Percentiles rank a stretch among this genome's conserved stretches.
phyloP scores from a whole-genome alignment of 805 yeast species.

The Barnettozyma siamensis region DNA sequence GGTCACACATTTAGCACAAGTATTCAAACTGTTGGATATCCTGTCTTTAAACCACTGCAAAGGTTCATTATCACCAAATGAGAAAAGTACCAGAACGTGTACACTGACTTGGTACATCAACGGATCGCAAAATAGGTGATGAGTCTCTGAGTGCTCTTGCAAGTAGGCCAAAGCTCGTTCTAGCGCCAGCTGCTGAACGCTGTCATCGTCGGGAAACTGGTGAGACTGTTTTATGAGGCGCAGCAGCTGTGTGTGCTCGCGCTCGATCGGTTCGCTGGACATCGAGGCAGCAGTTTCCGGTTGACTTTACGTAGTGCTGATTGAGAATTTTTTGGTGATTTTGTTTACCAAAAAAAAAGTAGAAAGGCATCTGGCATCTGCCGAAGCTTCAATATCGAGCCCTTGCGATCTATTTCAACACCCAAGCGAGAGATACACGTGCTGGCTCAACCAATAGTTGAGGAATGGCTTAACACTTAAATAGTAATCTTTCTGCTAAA shows the following conservation, averaged over 20 bases:
- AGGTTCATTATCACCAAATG: constrained; percentile 47
- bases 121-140: constrained; percentile 55
- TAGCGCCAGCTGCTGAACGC: constrained; percentile 32
- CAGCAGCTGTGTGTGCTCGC: not conserved
- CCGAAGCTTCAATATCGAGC: too few relatives aligned
- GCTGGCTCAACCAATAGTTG: too few relatives aligned
- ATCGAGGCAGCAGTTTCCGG: too few relatives aligned
- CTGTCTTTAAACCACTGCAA: constrained; percentile 37
- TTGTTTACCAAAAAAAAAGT: too few relatives aligned
- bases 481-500: too few relatives aligned
- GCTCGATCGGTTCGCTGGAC: not conserved
- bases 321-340: too few relatives aligned
- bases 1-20: constrained; percentile 50
- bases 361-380: too few relatives aligned
- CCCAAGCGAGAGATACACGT: too few relatives aligned
- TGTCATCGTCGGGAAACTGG: constrained; percentile 26
- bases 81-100: constrained; percentile 53
- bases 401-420: too few relatives aligned
- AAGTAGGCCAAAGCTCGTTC: constrained; percentile 35
- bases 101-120: constrained; percentile 42
- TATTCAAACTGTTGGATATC: constrained; percentile 34
- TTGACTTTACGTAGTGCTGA: too few relatives aligned
- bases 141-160: constrained; percentile 24
- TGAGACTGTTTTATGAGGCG: constrained; percentile 23
- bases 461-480: too few relatives aligned